Conservation (phyloP, 345 rosid genomes). For the Hirschfeldia incana region DNA sequence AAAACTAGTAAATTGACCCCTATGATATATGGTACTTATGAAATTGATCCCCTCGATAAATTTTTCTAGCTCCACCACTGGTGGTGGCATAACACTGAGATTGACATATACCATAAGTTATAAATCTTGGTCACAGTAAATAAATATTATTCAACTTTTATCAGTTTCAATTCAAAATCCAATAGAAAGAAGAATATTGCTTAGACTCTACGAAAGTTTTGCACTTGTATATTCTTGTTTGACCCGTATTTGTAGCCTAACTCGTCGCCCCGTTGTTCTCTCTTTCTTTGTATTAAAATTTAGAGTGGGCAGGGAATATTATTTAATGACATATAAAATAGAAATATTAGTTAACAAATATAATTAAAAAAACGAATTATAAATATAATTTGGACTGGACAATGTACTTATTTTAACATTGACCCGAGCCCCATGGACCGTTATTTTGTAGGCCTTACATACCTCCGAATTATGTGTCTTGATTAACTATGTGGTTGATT, state of each 20-base stretch:
- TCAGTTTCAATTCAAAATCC: constrained; percentile 4
- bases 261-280: constrained; percentile 59
- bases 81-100: not conserved
- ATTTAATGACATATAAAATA: not conserved
- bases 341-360: no score
- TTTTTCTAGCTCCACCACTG: no score
- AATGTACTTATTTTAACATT: not conserved
- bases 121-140: not conserved
- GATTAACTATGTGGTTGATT: not conserved
- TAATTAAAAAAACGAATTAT: not conserved
- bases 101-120: not conserved
- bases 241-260: constrained; percentile 76
- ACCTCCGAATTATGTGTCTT: not conserved
- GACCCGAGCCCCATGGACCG: not conserved
- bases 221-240: constrained; percentile 61
- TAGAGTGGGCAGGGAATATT: not conserved
- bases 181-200: constrained; percentile 44
- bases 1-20: no score
- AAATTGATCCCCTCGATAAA: no score
- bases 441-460: not conserved
- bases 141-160: not conserved
- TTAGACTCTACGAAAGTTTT: constrained; percentile 55
- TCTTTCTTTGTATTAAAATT: constrained; percentile 28
- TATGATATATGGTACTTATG: no score
- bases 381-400: not conserved